Base-by-base conservation (phyloP, 192 early-diverging fungal species). In the Rhizophagus sp. region DNA sequence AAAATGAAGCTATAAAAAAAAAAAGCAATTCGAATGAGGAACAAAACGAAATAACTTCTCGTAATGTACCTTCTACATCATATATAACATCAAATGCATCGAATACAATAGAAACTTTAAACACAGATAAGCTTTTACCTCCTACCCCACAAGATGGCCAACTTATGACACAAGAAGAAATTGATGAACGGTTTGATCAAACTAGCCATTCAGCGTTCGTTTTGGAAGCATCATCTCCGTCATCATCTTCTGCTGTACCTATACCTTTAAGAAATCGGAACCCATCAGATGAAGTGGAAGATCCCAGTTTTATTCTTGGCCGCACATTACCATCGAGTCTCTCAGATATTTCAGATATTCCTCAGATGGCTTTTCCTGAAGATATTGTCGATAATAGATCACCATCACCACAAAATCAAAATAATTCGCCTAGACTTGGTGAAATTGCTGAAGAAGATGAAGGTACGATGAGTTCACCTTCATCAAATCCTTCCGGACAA, bases 381-480 rank as follows among this genome's bases (percentile, higher is more conserved):
- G 76, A 78, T 22, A 62, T 15, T 25, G 11, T 47, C 8, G 63
- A 76, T 39, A 65, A 36, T 65, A 62, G 62, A n/a, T 49, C 57
- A 62, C 62, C 73, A 49, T 24, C 63, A 33, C 34, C 62, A 10
- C 13, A 39, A 17, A 30, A 47, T 47, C 62, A 44, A 67, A 39
- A 27, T 19, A 34, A 36, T 3, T 25, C 64, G 17, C 61, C 4
- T 1, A 47, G 64, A 24, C 67, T 78, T 19, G 47, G 17, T 47
- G 76, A 67, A 63, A 78, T 78, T 78, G 34, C 24, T 9, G 76
- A 78, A 49, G 76, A 78, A 24, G 76, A 78, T 25, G 76, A 78
- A 66, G 47, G 66, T 15, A 44, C 64, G 13, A 36, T 57, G 41
- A 50, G 62, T 68, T 62, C 73, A 62, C 57, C 74, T 22, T 62